A percentile compares a stretch with the other conserved stretches of the same genome.
Conservation (phyloP, 139 green algal genomes). For the Chlorokybus atmophyticus region DNA sequence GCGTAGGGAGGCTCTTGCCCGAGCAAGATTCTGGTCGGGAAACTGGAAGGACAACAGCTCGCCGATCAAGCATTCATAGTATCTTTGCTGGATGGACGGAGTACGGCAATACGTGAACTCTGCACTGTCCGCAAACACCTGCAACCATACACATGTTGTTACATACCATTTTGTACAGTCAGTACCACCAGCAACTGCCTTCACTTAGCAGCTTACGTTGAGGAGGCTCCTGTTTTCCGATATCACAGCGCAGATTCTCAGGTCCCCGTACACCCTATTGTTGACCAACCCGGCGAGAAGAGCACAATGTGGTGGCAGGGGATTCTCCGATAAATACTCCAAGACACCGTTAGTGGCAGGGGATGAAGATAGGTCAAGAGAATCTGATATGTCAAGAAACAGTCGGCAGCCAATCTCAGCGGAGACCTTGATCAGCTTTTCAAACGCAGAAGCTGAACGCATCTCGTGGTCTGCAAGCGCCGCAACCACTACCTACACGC, state of each 20-base stretch:
- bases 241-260: conserved; percentile 12
- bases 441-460: conserved; percentile 2
- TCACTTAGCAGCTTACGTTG: too few relatives aligned
- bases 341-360: conserved; percentile 22
- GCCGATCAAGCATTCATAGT: too few relatives aligned
- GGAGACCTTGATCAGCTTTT: conserved; percentile 9
- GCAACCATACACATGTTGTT: too few relatives aligned
- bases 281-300: conserved; percentile 20
- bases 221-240: conserved; percentile 7
- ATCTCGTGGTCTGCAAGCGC: not conserved
- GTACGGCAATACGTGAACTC: too few relatives aligned
- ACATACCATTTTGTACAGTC: too few relatives aligned
- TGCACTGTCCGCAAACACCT: too few relatives aligned
- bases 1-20: too few relatives aligned
- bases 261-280: conserved; percentile 25
- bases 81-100: too few relatives aligned
- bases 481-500: not conserved
- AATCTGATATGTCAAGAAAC: conserved; percentile 19
- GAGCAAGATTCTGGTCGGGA: too few relatives aligned
- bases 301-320: conserved; percentile 13
- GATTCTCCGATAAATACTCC: conserved; percentile 8
- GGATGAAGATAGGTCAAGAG: conserved; percentile 18
- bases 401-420: conserved; percentile 10
- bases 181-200: too few relatives aligned
- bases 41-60: too few relatives aligned